Evolutionary conservation across 2,329 filamentous ascomycete genomes (phyloP).

Genomic region (Colletotrichum sp.): DNA sequence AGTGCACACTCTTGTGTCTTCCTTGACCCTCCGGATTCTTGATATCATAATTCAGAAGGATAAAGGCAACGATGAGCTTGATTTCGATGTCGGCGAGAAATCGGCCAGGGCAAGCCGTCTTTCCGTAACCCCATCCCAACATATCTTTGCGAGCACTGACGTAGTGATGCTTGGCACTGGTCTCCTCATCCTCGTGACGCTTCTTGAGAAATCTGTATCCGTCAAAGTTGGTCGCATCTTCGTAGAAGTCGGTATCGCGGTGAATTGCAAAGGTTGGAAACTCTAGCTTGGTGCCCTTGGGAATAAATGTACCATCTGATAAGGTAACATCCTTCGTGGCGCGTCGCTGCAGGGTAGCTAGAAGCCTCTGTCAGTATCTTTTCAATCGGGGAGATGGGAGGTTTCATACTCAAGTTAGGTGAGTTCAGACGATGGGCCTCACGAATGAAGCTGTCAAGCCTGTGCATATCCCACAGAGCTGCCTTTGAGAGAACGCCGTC

Average conservation of each 20-base stretch:
- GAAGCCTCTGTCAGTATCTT: neutral
- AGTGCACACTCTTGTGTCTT: neutral
- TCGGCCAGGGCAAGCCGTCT: neutral
- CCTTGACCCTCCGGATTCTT: neutral
- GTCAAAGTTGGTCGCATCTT: constrained; percentile 55
- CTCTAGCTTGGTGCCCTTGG: neutral
- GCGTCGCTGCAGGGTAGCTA: neutral
- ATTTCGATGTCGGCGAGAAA: neutral
- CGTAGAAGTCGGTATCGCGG: constrained; percentile 62
- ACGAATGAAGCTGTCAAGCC: neutral
- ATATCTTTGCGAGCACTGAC: neutral
- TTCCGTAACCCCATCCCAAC: neutral
- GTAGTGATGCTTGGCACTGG: neutral
- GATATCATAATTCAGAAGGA: neutral
- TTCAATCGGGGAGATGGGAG: neutral
- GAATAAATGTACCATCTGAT: neutral
- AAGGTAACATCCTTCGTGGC: neutral
- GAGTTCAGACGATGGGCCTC: neutral
- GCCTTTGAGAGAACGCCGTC: neutral
- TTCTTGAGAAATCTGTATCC: neutral
- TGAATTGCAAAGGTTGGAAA: constrained; percentile 47
- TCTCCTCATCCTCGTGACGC: neutral
- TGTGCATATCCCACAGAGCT: neutral
- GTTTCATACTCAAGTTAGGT: neutral
- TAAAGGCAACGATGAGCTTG: neutral